Evolutionary conservation across 495 filamentous ascomycete genomes (phyloP), one percentile per base, ranked within the genome.

Genomic region (Melanomma pulvis-pyrius): DNA sequence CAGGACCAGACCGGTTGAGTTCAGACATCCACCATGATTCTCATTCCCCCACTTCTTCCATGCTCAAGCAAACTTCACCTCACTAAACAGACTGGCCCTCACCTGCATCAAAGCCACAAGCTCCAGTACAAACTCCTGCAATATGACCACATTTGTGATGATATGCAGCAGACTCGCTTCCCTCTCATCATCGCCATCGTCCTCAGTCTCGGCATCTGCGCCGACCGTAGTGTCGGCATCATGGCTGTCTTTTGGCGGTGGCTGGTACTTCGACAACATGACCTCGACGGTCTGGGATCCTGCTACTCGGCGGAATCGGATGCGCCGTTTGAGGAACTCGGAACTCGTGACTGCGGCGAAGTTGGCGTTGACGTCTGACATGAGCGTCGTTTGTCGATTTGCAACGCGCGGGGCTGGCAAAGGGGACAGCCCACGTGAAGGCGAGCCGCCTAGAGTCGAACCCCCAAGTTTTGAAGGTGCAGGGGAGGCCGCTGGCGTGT

Each of bases 121-220:
- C 78, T 98, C 94, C 47, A 98, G 79, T 6, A 97, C 76, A 74
- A 98, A 98, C 67, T 96, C 91, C 70, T 90, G 88, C 67, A 90
- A 78, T 56, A 91, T 80, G 49, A 90, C 83, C 22, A 86, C 82
- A 70, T 91, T 91, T 6, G 94, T 97, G 57, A 98, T 79, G 1
- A 98, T 83, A 75, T 98, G 92, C 54, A 90, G 90, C 5, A 98
- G 82, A 17, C 87, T 93, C 13, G 88, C 85, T 25, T 82, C 79
- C 34, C 67, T 65, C 29, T 53, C 44, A 57, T 71, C 69, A 11
- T 65, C 60, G 7, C 60, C 39, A 30, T 63, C 60, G n/a, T 50
- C 36, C 19, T 44, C 62, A 1, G 24, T 26, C 19, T 54, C 59
- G 1, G 17, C 54, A 15, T 44, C 39, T 17, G 39, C 17, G 6